Base-by-base conservation (phyloP, 495 filamentous ascomycete species). In the Podospora comata region DNA sequence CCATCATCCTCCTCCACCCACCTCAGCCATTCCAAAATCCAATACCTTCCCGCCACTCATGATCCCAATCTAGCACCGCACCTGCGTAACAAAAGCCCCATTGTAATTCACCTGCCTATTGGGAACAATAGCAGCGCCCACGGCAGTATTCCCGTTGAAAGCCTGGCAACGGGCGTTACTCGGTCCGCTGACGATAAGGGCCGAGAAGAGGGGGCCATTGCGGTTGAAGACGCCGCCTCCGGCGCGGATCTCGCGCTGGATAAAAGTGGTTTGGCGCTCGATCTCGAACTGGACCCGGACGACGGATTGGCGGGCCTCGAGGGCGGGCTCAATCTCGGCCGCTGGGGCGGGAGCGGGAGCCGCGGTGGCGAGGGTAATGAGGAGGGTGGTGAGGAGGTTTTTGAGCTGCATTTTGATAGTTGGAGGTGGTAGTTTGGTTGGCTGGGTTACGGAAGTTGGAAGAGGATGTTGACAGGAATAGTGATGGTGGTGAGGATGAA, bases 161-260 rank as follows among this genome's bases (percentile, higher is more conserved):
- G 55, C 55, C 55, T 58, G 55, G 55, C 55, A 58, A 9, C 55
- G 55, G 55, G 55, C 55, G 55, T 58, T 58, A n/a, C 55, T 58
- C n/a, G 55, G 55, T 19, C 55, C 55, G 0, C n/a, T 26, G 23
- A 58, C 55, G 6, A 58, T 19, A 5, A 26, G n/a, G 16, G 55
- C 55, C 5, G n/a, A 26, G 23, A 58, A 20, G n/a, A 58, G 55
- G 23, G 7, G 4, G 55, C 55, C n/a, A 2, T 58, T 58, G 55
- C n/a, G n/a, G 55, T 58, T 58, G 55, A 58, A 26, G 55, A 26
- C n/a, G 7, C 23, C 23, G 23, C 55, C 55, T 48, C 39, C 39
- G n/a, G 23, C 55, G 55, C 23, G n/a, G n/a, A 58, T 26, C 1
- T 58, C 23, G 18, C 55, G 55, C 55, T 58, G 55, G 55, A 58